Evolutionary conservation across 805 yeast species (phyloP), one percentile per base, ranked within the genome.

Genomic region (Pichia phayaonensis): DNA sequence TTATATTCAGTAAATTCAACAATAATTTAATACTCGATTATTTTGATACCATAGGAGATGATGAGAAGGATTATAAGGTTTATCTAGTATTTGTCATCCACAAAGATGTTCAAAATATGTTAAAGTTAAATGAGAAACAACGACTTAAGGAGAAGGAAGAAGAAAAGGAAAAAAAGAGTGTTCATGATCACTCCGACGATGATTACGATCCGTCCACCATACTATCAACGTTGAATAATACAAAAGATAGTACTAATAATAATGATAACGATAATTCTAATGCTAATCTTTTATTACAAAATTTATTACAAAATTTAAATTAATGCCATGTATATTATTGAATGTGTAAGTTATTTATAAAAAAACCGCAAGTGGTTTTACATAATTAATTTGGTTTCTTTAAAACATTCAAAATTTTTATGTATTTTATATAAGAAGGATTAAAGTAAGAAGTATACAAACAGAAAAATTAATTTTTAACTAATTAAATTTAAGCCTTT

Each of bases 401-500:
- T 34, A 34, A 34, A n/a, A 34, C 38, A 34, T 34, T 34, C 38
- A 34, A 34, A 34, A 34, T 39, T 39, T 39, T 38, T 39, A 21
- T 39, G 22, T 39, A 39, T 39, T 39, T 34, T 34, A 34, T 34
- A 34, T 34, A 34, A 34, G 38, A 34, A 34, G 38, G 38, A 34
- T 34, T 34, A 34, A 34, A 34, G 38, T 34, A 34, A 34, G 20
- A n/a, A 34, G 20, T 34, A 34, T 34, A 34, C 38, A 34, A 34
- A 34, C 38, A 34, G 38, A 34, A 34, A 34, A 34, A n/a, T 34
- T n/a, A 34, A 8, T 34, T 29, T 29, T 29, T 8, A 29, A 10
- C 31, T 22, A 16, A 34, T 34, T 34, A 34, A 34, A 68, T 66
- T 79, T 84, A 85, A 76, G 95, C 96, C 86, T 90, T 90, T 71